phyloP scores from a whole-genome alignment of 805 yeast species.

The Candida vartiovaarae region DNA sequence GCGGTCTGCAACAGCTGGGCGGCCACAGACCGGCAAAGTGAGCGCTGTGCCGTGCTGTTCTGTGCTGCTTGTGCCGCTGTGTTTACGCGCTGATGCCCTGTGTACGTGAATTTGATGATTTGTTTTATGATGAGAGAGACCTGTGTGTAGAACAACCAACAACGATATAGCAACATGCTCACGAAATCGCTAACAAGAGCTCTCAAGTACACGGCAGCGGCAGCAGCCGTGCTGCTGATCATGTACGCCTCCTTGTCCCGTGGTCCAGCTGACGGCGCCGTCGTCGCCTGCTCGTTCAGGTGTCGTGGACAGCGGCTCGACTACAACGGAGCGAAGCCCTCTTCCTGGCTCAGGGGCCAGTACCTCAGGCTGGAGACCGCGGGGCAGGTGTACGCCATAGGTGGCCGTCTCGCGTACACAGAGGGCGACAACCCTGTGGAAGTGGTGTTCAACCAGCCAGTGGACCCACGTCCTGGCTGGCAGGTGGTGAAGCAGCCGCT shows the following conservation, averaged over 20 bases:
- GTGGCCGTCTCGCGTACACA: slow-evolving; percentile 22
- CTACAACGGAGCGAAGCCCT: slow-evolving; percentile 2
- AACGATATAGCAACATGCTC: neutral
- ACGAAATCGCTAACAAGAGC: neutral
- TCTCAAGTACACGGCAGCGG: neutral
- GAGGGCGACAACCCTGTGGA: slow-evolving; percentile 52
- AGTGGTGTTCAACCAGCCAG: slow-evolving; percentile 63
- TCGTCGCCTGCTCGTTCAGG: neutral
- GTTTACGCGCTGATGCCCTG: neutral
- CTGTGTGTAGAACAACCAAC: neutral
- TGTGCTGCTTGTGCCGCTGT: neutral
- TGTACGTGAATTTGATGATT: too few relatives aligned
- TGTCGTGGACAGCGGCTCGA: slow-evolving; percentile 5
- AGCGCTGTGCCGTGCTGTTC: neutral
- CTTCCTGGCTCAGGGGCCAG: slow-evolving; percentile 9
- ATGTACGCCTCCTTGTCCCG: too few relatives aligned
- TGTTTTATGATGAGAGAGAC: neutral
- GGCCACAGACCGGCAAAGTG: slow-evolving; percentile 9
- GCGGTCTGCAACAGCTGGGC: slow-evolving; percentile 5
- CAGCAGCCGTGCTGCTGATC: neutral
- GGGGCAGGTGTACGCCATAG: slow-evolving; percentile 3
- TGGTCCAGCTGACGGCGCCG: neutral
- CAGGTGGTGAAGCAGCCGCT: slow-evolving; percentile 14
- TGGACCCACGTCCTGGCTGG: slow-evolving; percentile 79
- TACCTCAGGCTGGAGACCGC: slow-evolving; percentile 10